Base-by-base conservation (phyloP, 306 rosid genomes). In the Calophaca sinica region DNA sequence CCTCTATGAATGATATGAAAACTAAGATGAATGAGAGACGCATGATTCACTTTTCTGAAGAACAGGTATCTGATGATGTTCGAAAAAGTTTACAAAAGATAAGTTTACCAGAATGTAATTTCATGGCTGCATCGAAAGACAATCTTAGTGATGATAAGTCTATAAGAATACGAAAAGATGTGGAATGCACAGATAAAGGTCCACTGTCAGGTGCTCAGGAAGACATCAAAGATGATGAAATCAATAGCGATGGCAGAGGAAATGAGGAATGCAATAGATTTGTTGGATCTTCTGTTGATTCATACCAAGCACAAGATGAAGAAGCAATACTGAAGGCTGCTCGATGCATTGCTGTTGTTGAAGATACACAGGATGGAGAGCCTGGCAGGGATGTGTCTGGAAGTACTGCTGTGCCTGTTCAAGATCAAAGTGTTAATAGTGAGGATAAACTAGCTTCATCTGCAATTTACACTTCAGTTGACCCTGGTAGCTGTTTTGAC, bases 401-500 rank as follows among this genome's bases (percentile, higher is more conserved):
- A 85, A 60, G 61, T 67, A 61, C 70, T 74, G 74, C 74, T 53
- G 74, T 79, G 76, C 53, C 83, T 62, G 61, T 64, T 66, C 68
- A 73, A 60, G 87, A 81, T 62, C 80, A 58, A 64, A 78, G 45
- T 20, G 26, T 20, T 20, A 20, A 20, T 20, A 20, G 48, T 15
- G n/a, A 59, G 44, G 71, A 53, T 10, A 61, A 77, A 72, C 42
- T 51, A 68, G 83, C 68, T 52, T 62, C 74, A 12, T 78, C 89
- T 63, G 62, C 61, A 14, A 32, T 83, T 64, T 81, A 88, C 77
- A 58, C 81, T 62, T 83, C 89, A 45, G 82, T 80, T 64, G 86
- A 85, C 69, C 69, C 84, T 3, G 20, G 74, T 72, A 85, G 91
- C 86, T 81, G 53, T 72, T 66, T 87, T 38, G 96, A 84, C 60